A percentile compares a stretch with the other conserved stretches of the same genome.
Conservation (phyloP, 768 basidiomycete species). For the Russula abietina region DNA sequence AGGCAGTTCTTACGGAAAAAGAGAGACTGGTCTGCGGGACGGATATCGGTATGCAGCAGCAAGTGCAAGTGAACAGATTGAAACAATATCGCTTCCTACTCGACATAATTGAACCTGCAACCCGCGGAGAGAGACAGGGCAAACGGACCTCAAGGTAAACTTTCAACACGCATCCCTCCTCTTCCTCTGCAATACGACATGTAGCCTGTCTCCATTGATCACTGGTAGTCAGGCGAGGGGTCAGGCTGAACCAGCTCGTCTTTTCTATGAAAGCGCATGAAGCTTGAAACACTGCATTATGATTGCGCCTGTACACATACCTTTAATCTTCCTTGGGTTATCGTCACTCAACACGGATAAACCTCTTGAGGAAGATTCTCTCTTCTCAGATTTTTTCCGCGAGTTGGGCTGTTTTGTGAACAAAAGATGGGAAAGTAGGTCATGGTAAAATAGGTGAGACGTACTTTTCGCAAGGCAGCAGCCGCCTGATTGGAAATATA, state of each 20-base stretch:
- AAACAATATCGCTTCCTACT: slow-evolving; percentile 64
- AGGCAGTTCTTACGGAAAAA: slow-evolving; percentile 71
- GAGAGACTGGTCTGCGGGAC: slow-evolving; percentile 66
- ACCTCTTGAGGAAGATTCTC: slow-evolving; percentile 34
- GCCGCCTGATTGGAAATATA: slow-evolving; percentile 25
- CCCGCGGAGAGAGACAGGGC: background rate
- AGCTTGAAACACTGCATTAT: background rate
- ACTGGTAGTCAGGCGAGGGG: slow-evolving; percentile 42
- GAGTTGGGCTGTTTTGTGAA: slow-evolving; percentile 35
- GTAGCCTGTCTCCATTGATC: slow-evolving; percentile 71
- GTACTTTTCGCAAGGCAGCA: slow-evolving; percentile 24
- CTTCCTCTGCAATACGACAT: slow-evolving; percentile 65
- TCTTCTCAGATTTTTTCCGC: slow-evolving; percentile 54
- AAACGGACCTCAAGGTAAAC: slow-evolving; percentile 71
- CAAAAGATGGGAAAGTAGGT: background rate
- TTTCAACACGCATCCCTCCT: slow-evolving; percentile 58
- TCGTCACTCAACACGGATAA: slow-evolving; percentile 39
- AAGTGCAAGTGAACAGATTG: slow-evolving; percentile 69
- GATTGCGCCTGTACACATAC: slow-evolving; percentile 32
- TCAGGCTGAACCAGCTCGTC: slow-evolving; percentile 61
- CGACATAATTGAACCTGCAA: background rate
- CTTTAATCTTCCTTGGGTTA: slow-evolving; percentile 51
- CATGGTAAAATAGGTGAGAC: background rate
- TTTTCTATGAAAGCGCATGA: slow-evolving; percentile 44
- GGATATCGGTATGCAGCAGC: slow-evolving; percentile 74